Conservation (phyloP, 345 rosid species). For the Ricinus communis region DNA sequence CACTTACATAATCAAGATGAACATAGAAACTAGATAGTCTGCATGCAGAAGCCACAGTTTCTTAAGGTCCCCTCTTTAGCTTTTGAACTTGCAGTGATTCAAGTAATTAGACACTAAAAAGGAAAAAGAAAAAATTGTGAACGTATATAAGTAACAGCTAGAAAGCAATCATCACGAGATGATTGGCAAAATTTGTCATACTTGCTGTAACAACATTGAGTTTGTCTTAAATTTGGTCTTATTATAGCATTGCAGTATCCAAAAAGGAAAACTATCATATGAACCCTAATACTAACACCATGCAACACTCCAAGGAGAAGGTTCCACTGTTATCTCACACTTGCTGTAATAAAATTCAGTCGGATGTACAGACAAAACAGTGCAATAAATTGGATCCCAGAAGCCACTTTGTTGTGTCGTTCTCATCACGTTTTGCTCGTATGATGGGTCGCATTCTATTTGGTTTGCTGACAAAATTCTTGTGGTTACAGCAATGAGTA, state of each 20-base stretch:
- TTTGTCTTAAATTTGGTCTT: too few species aligned
- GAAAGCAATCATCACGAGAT: conserved; percentile 41
- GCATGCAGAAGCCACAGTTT: too few species aligned
- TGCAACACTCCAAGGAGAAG: conserved; percentile 16
- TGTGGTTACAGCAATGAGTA: background rate
- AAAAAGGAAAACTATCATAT: too few species aligned
- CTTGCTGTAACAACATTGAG: conserved; percentile 16
- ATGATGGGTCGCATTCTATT: conserved; percentile 24
- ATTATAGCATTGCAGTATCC: too few species aligned
- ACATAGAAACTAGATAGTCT: too few species aligned
- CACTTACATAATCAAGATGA: too few species aligned
- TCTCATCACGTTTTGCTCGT: conserved; percentile 30
- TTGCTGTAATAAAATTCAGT: background rate
- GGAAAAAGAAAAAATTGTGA: background rate
- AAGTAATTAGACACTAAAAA: background rate
- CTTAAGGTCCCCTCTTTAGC: too few species aligned
- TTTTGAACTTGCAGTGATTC: too few species aligned
- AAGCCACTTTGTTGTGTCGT: conserved; percentile 21
- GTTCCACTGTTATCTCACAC: conserved; percentile 4
- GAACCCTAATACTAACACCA: too few species aligned
- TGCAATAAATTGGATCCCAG: background rate
- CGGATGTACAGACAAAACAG: background rate
- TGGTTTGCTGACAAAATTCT: background rate
- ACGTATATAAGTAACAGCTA: conserved; percentile 24
- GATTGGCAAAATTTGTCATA: conserved; percentile 42